phyloP scores from a whole-genome alignment of 352 stramenopile genomes.

The Phytophthora lateralis region DNA sequence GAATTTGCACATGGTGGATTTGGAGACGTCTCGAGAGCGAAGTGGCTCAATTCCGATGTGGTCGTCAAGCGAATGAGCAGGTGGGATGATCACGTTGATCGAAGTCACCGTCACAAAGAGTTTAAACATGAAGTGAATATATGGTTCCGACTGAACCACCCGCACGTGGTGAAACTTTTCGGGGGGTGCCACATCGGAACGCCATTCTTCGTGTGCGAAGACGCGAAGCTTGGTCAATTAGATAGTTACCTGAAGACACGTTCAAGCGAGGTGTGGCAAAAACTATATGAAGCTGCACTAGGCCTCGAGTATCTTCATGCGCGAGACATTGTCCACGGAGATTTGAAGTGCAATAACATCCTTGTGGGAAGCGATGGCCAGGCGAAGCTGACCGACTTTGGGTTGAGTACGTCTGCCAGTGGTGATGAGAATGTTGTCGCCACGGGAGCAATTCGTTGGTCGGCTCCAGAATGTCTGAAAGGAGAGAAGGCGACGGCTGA shows the following conservation, averaged over 20 bases:
- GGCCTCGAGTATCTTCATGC: slow-evolving; percentile 66
- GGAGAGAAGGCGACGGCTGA: neutral
- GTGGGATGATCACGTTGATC: neutral
- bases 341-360: slow-evolving; percentile 88
- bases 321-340: slow-evolving; percentile 70
- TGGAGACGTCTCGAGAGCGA: slow-evolving; percentile 8
- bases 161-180: slow-evolving; percentile 43
- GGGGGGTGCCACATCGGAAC: slow-evolving; percentile 36
- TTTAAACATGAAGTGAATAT: slow-evolving; percentile 31
- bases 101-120: neutral
- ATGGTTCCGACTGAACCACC: slow-evolving; percentile 44
- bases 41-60: slow-evolving; percentile 20
- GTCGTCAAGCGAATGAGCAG: slow-evolving; percentile 9
- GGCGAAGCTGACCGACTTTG: slow-evolving; percentile 49
- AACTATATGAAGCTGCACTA: slow-evolving; percentile 41
- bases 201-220: slow-evolving; percentile 38
- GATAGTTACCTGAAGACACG: slow-evolving; percentile 27
- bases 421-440: neutral
- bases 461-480: slow-evolving; percentile 11
- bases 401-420: slow-evolving; percentile 22
- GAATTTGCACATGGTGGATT: neutral
- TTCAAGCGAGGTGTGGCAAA: slow-evolving; percentile 14
- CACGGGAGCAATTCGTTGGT: slow-evolving; percentile 6
- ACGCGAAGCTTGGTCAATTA: slow-evolving; percentile 29
- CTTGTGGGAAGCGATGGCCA: slow-evolving; percentile 57